Base-by-base conservation (phyloP, 2,329 filamentous ascomycete species). In the Calonectria ilicicola region DNA sequence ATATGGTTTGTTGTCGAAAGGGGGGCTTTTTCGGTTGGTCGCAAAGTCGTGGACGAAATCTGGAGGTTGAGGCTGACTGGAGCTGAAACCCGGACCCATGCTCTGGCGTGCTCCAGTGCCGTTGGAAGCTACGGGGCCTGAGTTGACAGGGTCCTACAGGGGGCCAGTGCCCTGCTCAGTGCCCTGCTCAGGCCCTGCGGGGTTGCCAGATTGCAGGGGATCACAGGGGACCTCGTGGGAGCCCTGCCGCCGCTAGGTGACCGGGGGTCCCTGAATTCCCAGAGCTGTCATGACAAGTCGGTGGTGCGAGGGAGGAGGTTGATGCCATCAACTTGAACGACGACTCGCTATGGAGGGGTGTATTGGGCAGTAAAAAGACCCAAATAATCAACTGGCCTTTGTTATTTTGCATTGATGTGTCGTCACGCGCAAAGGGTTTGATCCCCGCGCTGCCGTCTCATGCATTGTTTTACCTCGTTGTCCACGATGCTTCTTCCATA, bases 81-180 rank as follows among this genome's bases (percentile, higher is more conserved):
- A 64, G 58, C 64, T 72, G 65, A 67, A 72, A 72, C 69, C 29
- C n/a, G n/a, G 53, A 60, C 65, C 56, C 56, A 64, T 66, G 53
- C 53, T 70, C 53, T 42, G 62, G 60, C 44, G 29, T 23, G 32
- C 40, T 69, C 44, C 47, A 26, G 60, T 32, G 60, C 60, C 29
- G 47, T 53, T 49, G 60, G 44, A n/a, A 23, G 66, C 42, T 44
- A 26, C 27, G 63, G 51, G 68, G 29, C 40, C 32, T 47, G 12
- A 56, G 29, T 56, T 21, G 44, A 58, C 35, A 38, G 56, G 38
- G 62, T 65, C 60, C 27, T 38, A n/a, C 53, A 56, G n/a, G 40
- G 60, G 44, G 56, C 26, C 17, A 40, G 66, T n/a, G 65, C 26
- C 40, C 40, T 47, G 51, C 23, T 38, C 32, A 44, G 44, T n/a